Evolutionary conservation across 179 eudicot genomes (phyloP), one percentile per base, ranked within the genome.

Genomic region (Beta corolliflora): DNA sequence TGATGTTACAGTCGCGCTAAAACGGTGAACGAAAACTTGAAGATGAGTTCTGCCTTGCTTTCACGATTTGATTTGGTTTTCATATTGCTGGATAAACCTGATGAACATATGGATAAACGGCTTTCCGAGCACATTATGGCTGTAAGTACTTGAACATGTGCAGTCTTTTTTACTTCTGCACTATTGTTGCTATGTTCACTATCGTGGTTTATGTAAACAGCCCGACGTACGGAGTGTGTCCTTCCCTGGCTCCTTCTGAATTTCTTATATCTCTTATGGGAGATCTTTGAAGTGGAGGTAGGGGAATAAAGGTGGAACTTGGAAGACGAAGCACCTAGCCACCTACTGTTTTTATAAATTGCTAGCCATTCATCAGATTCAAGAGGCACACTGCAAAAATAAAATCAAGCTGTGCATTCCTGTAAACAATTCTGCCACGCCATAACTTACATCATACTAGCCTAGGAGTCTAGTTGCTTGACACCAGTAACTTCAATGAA

Each of bases 81-180:
- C 88, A 94, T 94, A 85, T 86, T 96, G 82, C 96, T 96, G 75
- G 99, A 96, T 90, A 91, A 84, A 86, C 99, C 97, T 83, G 96
- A 96, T 83, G 99, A 94, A 80, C 79, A 85, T 75, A 86, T 90
- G 89, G 99, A 96, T 82, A 94, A 93, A 88, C 89, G 91, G 81
- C 94, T 96, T 74, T 96, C 99, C 18, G 98, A 96, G 86, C 99
- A 96, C 89, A 96, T 96, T 80, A 94, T 94, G 96, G 91, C 95
- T 46, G 98, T 96, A 89, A 91, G 99, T 86, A 58, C 63, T 84
- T 75, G 23, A 79, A 15, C 46, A 66, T 76, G 19, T 36, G 41
- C 72, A 50, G 66, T 60, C 59, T 60, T 50, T 58, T 59, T 78
- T 66, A 54, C 83, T 56, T 68, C 48, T 72, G 58, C 19, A 44